Evolutionary conservation across 768 basidiomycete genomes (phyloP), one percentile per base, ranked within the genome.

Genomic region (Dictyophora rubrovolvata): DNA sequence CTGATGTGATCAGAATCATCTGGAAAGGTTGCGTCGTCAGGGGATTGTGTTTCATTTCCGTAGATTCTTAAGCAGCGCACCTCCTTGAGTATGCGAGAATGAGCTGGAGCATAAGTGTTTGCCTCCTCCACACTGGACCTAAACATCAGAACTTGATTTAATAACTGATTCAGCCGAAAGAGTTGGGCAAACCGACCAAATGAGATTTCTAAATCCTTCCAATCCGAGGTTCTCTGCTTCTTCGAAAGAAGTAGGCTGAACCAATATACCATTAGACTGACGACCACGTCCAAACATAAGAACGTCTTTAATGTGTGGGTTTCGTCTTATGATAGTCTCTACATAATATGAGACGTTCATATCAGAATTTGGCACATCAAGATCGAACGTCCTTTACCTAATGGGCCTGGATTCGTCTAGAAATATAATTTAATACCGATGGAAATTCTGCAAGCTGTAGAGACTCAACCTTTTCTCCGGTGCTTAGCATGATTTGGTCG

Each of bases 11-110:
- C 4, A 77, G 53, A 55, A 80, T 71, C 74, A 79, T 79, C 74
- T 77, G 56, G 28, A 28, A 18, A 18, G 6, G 28, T 11, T 23
- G 16, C 1, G 21, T 10, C 23, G 21, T 12, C 2, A 14, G n/a
- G n/a, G 37, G 47, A 28, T 36, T 21, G 47, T 54, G 10, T 51
- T 20, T 23, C 16, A 49, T 7, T 22, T 3, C 21, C 2, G 36
- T 28, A 42, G 2, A n/a, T 12, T 42, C 28, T 18, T 12, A 57
- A 16, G 23, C 12, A 16, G 12, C 46, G 16, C 11, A 73, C 75
- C 71, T 77, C 76, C 56, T 77, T 77, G 67, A 77, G 77, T 2
- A 79, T 64, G n/a, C 75, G 65, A 0, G 75, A 77, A 62, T 78
- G 77, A 34, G 69, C 66, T 6, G 79, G 78, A 0, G 77, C 75